Base-by-base conservation (phyloP, 768 basidiomycete species). In the Hortiboletus campestris region DNA sequence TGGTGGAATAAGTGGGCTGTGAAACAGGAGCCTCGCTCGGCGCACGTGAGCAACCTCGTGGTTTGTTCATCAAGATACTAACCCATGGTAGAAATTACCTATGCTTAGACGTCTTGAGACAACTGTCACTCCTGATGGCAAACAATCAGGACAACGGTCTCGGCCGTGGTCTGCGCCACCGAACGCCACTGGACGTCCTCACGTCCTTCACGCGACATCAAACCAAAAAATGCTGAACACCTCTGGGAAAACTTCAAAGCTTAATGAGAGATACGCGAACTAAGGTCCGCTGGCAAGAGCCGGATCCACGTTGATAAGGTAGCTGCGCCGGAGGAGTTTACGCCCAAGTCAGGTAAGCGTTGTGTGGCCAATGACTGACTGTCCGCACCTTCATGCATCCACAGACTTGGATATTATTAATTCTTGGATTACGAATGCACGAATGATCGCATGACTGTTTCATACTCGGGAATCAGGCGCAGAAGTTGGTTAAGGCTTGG, bases 1-100 rank as follows among this genome's bases (percentile, higher is more conserved):
- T 75, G 84, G 84, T 75, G 78, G 74, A 71, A 77, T 11, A 75
- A 74, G 51, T 85, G 80, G 80, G 75, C 77, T 25, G 63, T 74
- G 55, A 71, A 63, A 42, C 66, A 58, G 45, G 62, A 61, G 38
- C 52, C 63, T 46, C 54, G 49, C 32, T 13, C 42, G 32, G 44
- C 29, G 28, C 56, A 46, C 31, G 72, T 67, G 57, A 64, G 66
- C 48, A 22, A 49, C 49, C 56, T 57, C 46, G 40, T 58, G 49
- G 31, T 28, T 35, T 50, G 17, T 54, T 63, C 31, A 20, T 52
- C 57, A 50, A 53, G 47, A 43, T 32, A 19, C 51, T 58, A 28
- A 61, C 40, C 49, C 32, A 59, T 36, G 51, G 22, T 49, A 77
- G 74, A 69, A 68, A 59, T 61, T 65, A 50, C 62, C 68, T 46